Conservation (phyloP, 768 basidiomycete species). For the Asterophora parasitica region DNA sequence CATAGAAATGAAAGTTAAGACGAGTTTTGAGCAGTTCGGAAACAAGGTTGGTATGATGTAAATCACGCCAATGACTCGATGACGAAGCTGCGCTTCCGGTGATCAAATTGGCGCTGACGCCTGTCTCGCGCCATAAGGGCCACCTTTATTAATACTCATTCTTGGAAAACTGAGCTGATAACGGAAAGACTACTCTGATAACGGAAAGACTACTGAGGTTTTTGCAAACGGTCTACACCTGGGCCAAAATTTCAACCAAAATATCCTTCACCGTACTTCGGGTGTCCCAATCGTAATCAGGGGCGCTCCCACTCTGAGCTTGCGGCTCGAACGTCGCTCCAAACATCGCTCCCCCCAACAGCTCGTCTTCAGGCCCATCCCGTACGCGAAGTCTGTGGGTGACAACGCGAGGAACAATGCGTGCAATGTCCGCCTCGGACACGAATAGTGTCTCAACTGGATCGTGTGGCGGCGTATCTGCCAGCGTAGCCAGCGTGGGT, state of each 20-base stretch:
- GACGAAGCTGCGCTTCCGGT: too few relatives aligned
- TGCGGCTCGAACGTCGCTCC: conserved; percentile 44
- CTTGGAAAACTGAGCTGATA: too few relatives aligned
- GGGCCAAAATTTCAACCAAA: conserved; percentile 51
- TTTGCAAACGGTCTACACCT: conserved; percentile 28
- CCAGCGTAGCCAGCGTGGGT: neutral
- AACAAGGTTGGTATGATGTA: too few relatives aligned
- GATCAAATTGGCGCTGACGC: too few relatives aligned
- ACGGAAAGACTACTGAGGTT: too few relatives aligned
- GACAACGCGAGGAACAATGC: conserved; percentile 67
- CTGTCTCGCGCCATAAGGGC: too few relatives aligned
- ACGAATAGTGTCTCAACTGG: conserved; percentile 45
- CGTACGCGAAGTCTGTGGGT: conserved; percentile 72
- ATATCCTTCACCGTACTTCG: conserved; percentile 59
- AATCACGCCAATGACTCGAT: too few relatives aligned
- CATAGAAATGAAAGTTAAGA: neutral
- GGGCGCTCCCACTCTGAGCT: conserved; percentile 2
- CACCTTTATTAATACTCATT: too few relatives aligned
- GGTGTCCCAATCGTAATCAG: conserved; percentile 17
- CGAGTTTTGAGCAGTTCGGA: too few relatives aligned
- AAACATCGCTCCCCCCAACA: conserved; percentile 58
- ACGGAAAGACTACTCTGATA: too few relatives aligned
- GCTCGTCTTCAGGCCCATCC: conserved; percentile 65
- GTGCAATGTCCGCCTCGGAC: conserved; percentile 70
- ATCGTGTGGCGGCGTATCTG: conserved; percentile 3